Conservation (phyloP, 495 filamentous ascomycete genomes). For the Annulohypoxylon bovei region DNA sequence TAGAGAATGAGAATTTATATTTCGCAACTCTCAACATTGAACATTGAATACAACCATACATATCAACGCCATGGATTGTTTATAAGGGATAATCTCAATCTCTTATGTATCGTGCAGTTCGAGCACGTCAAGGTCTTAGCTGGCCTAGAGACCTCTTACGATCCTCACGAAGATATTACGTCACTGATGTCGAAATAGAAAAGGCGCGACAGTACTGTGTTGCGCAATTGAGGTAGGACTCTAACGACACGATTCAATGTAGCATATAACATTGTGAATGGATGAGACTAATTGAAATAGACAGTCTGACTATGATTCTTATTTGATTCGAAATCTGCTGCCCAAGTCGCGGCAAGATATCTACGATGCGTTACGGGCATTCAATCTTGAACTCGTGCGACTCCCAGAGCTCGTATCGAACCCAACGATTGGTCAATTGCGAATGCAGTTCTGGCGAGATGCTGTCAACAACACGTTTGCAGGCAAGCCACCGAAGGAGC, state of each 20-base stretch:
- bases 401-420: slow-evolving; percentile 89
- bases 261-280: too few relatives aligned
- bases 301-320: slow-evolving; percentile 86
- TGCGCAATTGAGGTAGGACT: slow-evolving; percentile 55
- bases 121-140: slow-evolving; percentile 34
- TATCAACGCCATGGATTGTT: slow-evolving; percentile 27
- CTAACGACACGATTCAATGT: neutral
- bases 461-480: slow-evolving; percentile 76
- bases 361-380: slow-evolving; percentile 89
- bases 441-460: slow-evolving; percentile 95
- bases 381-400: slow-evolving; percentile 90
- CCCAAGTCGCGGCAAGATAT: slow-evolving; percentile 75
- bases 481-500: slow-evolving; percentile 82
- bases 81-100: slow-evolving; percentile 19
- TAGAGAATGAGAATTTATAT: neutral
- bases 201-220: slow-evolving; percentile 61
- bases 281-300: slow-evolving; percentile 54
- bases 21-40: neutral
- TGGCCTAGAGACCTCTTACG: slow-evolving; percentile 30
- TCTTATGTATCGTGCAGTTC: slow-evolving; percentile 44
- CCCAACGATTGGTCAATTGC: slow-evolving; percentile 81
- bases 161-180: slow-evolving; percentile 36
- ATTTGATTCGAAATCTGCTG: slow-evolving; percentile 85
- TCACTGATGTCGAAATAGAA: slow-evolving; percentile 53
- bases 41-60: neutral